These are phyloP conservation scores for Niveomyces coronatus DNA, from an alignment of 2,329 filamentous ascomycete species.

Conservation along the genomic window DNA sequence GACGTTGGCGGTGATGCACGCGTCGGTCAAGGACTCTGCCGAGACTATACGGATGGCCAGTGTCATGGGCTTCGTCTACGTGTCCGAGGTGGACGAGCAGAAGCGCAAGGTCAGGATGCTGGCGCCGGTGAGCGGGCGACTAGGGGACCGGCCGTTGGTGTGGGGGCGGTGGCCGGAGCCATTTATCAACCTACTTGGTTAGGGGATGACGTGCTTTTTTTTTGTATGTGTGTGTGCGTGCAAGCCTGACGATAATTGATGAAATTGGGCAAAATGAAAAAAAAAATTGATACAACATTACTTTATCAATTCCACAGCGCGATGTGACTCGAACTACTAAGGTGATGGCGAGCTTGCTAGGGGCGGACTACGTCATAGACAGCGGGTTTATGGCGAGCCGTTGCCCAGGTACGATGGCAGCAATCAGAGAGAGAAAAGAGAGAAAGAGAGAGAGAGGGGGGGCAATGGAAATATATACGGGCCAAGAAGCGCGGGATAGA, in stretches of 20 bases:
- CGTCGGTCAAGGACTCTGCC: constrained; percentile 55
- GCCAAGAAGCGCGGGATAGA: too few species aligned
- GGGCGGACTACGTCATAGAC: too few species aligned
- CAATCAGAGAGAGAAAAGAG: too few species aligned
- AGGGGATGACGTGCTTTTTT: constrained; percentile 6
- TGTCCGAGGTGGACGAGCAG: constrained; percentile 81
- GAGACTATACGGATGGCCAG: constrained; percentile 69
- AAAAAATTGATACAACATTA: too few species aligned
- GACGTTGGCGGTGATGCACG: constrained; percentile 76
- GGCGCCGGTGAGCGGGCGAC: constrained; percentile 70
- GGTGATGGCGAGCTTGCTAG: too few species aligned
- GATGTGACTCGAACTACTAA: too few species aligned
- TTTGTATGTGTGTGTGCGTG: neutral
- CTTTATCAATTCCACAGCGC: too few species aligned
- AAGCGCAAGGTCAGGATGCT: constrained; percentile 72
- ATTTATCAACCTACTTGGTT: constrained; percentile 63
- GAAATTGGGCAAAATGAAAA: too few species aligned
- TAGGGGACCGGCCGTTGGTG: constrained; percentile 71
- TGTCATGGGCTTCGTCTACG: constrained; percentile 87
- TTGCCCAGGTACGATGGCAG: too few species aligned
- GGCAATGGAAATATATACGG: too few species aligned
- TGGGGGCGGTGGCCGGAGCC: constrained; percentile 84
- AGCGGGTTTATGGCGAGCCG: too few species aligned
- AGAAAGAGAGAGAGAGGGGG: too few species aligned
- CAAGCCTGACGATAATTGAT: neutral